Base-by-base conservation (phyloP, 768 basidiomycete species). In the Boletellus sp. region DNA sequence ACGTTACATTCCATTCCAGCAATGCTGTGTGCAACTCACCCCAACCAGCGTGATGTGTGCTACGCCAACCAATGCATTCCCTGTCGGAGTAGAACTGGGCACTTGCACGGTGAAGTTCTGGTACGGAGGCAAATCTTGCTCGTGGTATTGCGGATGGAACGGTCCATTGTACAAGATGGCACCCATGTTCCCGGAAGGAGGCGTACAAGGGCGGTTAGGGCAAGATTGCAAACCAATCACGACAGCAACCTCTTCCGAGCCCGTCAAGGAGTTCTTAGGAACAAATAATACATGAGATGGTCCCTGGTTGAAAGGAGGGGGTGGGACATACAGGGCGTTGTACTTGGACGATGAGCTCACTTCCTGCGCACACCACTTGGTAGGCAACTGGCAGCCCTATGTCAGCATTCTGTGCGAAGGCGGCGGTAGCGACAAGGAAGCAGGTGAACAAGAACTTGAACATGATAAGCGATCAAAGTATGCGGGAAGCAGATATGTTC, bases 131-230 rank as follows among this genome's bases (percentile, higher is more conserved):
- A 67, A 64, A 20, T 60, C 52, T 2, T 31, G 5, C 11, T 66
- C 52, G 17, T 72, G 59, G 42, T 57, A 60, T 50, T 71, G 54
- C 0, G 79, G 78, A 20, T 61, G 54, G 50, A 69, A 80, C 11
- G 61, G 61, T 16, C 78, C 79, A 37, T 71, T 73, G 61, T 76
- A 79, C 40, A 80, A 63, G n/a, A 79, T 69, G 10, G 47, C 55
- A 12, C 78, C 78, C 57, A 79, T 51, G n/a, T 61, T 47, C 6
- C 63, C 64, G 2, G 49, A 38, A n/a, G 69, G 64, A 6, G 63
- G 28, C 15, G 48, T 38, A 40, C 67, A 67, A 65, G 37, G 56
- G 47, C 28, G 42, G 52, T 19, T 17, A 16, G 70, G 36, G 57
- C 77, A 80, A 28, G 72, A 70, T 37, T 66, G 62, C 24, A 80